Evolutionary conservation across 2,329 filamentous ascomycete species (phyloP).

Genomic region (Venturia oleaginea): DNA sequence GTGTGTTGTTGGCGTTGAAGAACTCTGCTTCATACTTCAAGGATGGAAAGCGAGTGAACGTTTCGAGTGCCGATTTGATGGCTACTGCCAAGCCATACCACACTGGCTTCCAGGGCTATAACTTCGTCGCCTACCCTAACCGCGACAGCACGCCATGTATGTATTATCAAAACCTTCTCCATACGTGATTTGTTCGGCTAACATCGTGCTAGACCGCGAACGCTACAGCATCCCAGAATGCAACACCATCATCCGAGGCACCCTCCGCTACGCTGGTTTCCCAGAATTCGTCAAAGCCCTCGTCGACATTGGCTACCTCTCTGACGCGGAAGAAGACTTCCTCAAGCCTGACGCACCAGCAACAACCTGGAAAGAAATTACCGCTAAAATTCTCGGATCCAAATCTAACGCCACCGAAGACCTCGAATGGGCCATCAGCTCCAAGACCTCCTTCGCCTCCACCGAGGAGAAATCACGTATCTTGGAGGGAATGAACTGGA

Average conservation of each 20-base stretch:
- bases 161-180: neutral
- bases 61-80: slow-evolving; percentile 63
- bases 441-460: slow-evolving; percentile 62
- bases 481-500: slow-evolving; percentile 64
- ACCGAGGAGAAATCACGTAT: slow-evolving; percentile 62
- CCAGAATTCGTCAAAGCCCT: slow-evolving; percentile 81
- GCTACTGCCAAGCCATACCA: slow-evolving; percentile 77
- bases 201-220: slow-evolving; percentile 50
- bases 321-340: slow-evolving; percentile 55
- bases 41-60: slow-evolving; percentile 60
- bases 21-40: slow-evolving; percentile 80
- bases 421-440: slow-evolving; percentile 61
- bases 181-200: neutral
- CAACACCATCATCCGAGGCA: slow-evolving; percentile 75
- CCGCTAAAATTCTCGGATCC: slow-evolving; percentile 65
- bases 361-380: slow-evolving; percentile 76
- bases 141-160: slow-evolving; percentile 67
- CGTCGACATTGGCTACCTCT: slow-evolving; percentile 83
- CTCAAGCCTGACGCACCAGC: slow-evolving; percentile 48
- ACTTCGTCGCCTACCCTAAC: slow-evolving; percentile 90
- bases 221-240: slow-evolving; percentile 89
- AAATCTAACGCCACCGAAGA: slow-evolving; percentile 57
- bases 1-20: slow-evolving; percentile 76
- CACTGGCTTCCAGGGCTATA: slow-evolving; percentile 75
- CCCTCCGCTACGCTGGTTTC: slow-evolving; percentile 81